Evolutionary conservation across 2,329 filamentous ascomycete genomes (phyloP).

Genomic region (Thermoascus crustaceus): DNA sequence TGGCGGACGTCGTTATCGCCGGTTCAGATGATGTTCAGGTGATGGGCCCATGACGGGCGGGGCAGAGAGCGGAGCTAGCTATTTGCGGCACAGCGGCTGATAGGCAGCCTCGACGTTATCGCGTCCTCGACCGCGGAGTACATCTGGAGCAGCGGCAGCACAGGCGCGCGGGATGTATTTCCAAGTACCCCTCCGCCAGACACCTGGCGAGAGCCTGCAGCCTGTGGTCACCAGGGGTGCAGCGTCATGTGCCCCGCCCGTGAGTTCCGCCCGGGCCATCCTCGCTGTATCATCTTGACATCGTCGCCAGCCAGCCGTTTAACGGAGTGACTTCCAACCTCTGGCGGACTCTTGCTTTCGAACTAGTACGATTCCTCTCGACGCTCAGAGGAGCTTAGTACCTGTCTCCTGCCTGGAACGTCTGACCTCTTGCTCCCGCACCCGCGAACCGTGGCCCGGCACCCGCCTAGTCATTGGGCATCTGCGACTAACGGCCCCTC

Average conservation of each 20-base stretch:
- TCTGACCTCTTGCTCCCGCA: not conserved
- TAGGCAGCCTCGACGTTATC: conserved; percentile 6
- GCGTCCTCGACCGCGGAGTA: no score
- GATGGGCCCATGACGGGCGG: conserved; percentile 1
- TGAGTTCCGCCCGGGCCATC: conserved; percentile 4
- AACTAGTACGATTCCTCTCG: no score
- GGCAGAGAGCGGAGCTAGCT: not conserved
- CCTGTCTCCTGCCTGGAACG: not conserved
- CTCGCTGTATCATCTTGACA: conserved; percentile 4
- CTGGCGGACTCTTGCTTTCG: not conserved
- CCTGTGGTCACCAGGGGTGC: no score
- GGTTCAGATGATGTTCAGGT: not conserved
- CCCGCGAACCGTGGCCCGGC: conserved; percentile 1
- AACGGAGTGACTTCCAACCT: conserved; percentile 1
- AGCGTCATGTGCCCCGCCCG: conserved; percentile 9
- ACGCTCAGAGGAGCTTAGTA: no score
- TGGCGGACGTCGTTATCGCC: not conserved
- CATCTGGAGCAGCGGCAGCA: no score
- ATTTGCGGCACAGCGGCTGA: conserved; percentile 1
- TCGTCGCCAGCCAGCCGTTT: conserved; percentile 3
- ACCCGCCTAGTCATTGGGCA: conserved; percentile 7
- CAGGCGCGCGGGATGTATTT: no score
- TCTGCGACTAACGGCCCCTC: not conserved
- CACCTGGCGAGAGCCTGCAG: no score
- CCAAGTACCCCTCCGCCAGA: not conserved